These are phyloP conservation scores for Plasmopara muralis DNA, from an alignment of 352 stramenopile genomes.

Conservation along the genomic window DNA sequence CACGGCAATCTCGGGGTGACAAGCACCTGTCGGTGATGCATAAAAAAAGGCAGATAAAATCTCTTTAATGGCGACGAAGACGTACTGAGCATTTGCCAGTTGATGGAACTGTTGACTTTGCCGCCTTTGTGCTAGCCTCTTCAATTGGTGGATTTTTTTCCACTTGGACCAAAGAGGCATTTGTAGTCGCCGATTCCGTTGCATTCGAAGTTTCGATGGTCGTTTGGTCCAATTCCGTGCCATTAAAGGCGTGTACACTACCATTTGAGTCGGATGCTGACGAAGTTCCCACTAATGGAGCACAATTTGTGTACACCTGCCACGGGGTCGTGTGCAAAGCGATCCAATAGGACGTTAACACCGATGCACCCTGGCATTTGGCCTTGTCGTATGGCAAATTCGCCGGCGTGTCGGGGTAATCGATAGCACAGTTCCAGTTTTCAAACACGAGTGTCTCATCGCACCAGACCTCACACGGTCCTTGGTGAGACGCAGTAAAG, in stretches of 20 bases:
- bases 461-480: constrained; percentile 41
- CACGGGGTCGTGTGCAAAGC: constrained; percentile 36
- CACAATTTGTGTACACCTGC: constrained; percentile 49
- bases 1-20: too few species aligned
- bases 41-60: too few species aligned
- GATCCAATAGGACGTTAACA: constrained; percentile 42
- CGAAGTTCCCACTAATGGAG: constrained; percentile 18
- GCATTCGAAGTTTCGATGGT: constrained; percentile 1
- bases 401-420: constrained; percentile 25
- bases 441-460: constrained; percentile 34
- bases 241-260: constrained; percentile 1
- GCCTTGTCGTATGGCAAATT: constrained; percentile 38
- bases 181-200: constrained; percentile 1
- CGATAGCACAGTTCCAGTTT: constrained; percentile 33
- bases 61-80: not conserved
- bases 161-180: constrained; percentile 4
- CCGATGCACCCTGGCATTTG: constrained; percentile 22
- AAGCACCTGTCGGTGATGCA: too few species aligned
- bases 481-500: constrained; percentile 35
- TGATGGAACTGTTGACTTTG: not conserved
- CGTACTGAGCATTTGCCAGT: not conserved
- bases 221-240: too few species aligned
- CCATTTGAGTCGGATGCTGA: constrained; percentile 10
- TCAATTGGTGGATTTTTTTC: constrained; percentile 4
- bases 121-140: constrained; percentile 8